Percentiles rank a stretch among this genome's conserved stretches.
Conservation (phyloP, 2,329 filamentous ascomycete genomes). For the Cordyceps cateniannulata region DNA sequence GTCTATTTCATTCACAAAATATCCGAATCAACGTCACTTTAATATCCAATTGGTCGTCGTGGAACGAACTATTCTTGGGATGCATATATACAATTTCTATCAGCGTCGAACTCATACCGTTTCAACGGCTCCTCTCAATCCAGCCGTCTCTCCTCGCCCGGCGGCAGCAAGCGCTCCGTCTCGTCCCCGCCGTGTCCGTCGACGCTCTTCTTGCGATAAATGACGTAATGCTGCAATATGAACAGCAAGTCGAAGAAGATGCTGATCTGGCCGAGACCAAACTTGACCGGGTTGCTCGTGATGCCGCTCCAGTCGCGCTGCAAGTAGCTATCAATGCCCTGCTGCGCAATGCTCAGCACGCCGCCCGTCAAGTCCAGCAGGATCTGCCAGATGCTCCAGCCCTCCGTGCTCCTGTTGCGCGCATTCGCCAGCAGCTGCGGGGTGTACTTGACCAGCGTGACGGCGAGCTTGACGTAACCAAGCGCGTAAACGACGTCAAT, state of each 20-base stretch:
- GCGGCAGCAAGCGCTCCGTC: conserved; percentile 21
- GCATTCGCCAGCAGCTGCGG: conserved; percentile 82
- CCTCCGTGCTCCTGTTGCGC: conserved; percentile 73
- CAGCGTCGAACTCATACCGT: not conserved
- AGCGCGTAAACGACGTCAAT: conserved; percentile 62
- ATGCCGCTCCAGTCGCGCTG: conserved; percentile 86
- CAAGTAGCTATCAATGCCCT: conserved; percentile 77
- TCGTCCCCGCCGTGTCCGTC: conserved; percentile 15
- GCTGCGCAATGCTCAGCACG: conserved; percentile 71
- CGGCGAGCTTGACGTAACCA: conserved; percentile 81
- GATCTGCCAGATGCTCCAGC: conserved; percentile 83
- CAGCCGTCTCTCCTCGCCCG: conserved; percentile 22
- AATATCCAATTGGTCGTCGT: not conserved
- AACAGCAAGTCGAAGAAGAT: conserved; percentile 84
- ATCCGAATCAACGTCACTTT: not conserved
- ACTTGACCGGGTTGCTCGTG: conserved; percentile 86
- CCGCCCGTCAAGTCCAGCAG: conserved; percentile 79
- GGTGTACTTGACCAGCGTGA: conserved; percentile 88
- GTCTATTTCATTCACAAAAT: conserved; percentile 3
- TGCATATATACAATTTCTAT: not conserved
- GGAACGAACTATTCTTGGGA: not conserved
- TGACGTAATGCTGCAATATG: conserved; percentile 78
- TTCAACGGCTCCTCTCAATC: conserved; percentile 8
- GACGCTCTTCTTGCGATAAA: conserved; percentile 47
- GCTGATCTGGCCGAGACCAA: conserved; percentile 77